These are phyloP conservation scores for Chaetomium olivaceum DNA, from an alignment of 2,329 filamentous ascomycete genomes.

Conservation along the genomic window DNA sequence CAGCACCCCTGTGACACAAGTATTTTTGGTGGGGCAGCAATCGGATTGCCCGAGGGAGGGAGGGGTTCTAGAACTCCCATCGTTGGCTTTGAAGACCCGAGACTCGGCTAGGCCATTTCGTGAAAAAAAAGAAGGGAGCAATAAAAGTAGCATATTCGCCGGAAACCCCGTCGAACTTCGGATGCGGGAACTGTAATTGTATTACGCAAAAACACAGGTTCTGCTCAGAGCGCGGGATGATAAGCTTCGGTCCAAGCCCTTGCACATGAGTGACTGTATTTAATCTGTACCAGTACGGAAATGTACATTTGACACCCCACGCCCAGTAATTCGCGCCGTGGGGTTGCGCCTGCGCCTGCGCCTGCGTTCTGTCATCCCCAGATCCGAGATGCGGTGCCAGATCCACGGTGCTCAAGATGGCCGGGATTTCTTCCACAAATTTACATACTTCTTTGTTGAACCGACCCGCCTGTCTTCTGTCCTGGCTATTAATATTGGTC, in stretches of 20 bases:
- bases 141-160: neutral
- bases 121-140: neutral
- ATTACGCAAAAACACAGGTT: neutral
- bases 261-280: neutral
- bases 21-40: neutral
- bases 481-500: neutral
- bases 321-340: neutral
- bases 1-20: constrained; percentile 3
- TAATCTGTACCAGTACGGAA: neutral
- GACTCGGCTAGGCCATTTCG: neutral
- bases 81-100: neutral
- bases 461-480: neutral
- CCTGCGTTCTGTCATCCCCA: neutral
- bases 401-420: neutral
- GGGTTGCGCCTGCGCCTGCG: neutral
- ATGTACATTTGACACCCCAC: neutral
- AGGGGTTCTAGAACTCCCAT: neutral
- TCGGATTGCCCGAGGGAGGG: neutral
- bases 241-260: constrained; percentile 5
- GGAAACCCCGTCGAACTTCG: neutral
- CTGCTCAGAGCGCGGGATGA: neutral
- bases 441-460: neutral
- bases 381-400: neutral
- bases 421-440: neutral
- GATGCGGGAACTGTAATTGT: neutral